Base-by-base conservation (phyloP, 371 early-diverging fungal species). In the Rhizopus arrhizus region DNA sequence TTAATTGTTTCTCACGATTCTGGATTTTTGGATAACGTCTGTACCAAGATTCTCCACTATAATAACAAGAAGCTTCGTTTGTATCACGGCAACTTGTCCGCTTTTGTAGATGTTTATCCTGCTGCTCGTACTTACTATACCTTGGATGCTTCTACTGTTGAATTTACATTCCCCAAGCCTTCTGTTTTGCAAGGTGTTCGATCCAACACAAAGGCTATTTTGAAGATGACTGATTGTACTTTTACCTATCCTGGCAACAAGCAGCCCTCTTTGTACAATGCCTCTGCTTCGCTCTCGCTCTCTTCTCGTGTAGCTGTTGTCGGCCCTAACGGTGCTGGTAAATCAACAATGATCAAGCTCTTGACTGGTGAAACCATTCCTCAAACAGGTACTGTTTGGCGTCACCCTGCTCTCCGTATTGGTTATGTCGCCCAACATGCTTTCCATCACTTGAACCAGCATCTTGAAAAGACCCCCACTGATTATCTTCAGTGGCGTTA, bases 1-100 rank as follows among this genome's bases (percentile, higher is more conserved):
- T 95, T 99, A 32, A 87, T 99, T 61, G 99, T 99, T 4, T 94
- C 94, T 68, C 99, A 99, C 93, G 99, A 99, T 79, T 95, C 99
- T 83, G 89, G 96, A 53, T 89, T 99, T 79, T 77, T 95, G 62
- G 91, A 95, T 80, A 86, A 85, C 41, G 89, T 90, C 5, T 90
- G 90, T 74, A 91, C 90, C 29, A 79, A 91, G 64, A 92, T 92
- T 58, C 72, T 92, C 52, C 93, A 93, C 68, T 89, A 90, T 62
- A 88, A 84, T 61, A 73, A 85, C 74, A 84, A 84, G 66, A 87
- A 90, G 70, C 77, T 86, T 48, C 84, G 84, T 70, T 69, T 81
- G 62, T 87, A 85, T 69, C 80, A 82, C 62, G 90, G 90, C 54
- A 89, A 88, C 68, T 78, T 89, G 33, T 81, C 85, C 59, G 75